These are phyloP conservation scores for Dendrobium huoshanense DNA, from an alignment of 106 monocot genomes.

Conservation along the genomic window DNA sequence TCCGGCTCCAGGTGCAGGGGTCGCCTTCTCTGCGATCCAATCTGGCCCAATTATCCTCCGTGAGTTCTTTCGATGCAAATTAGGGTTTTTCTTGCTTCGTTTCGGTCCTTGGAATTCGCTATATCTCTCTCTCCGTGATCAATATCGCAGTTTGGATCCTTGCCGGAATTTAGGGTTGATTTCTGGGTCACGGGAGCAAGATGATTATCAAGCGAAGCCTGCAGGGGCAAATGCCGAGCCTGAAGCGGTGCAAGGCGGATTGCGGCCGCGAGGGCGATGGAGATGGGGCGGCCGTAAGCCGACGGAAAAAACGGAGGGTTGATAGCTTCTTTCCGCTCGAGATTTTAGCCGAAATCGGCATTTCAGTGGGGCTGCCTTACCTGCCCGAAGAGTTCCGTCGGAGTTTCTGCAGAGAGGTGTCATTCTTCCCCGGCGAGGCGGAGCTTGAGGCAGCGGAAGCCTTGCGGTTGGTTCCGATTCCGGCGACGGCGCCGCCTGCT, in stretches of 20 bases:
- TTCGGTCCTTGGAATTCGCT: background rate
- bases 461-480: constrained; percentile 10
- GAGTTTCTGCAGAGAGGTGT: constrained; percentile 7
- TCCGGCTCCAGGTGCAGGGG: background rate
- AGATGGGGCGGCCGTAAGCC: background rate
- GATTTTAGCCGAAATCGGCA: constrained; percentile 21
- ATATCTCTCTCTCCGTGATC: constrained; percentile 3
- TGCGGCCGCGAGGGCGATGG: constrained; percentile 5
- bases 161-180: constrained; percentile 6
- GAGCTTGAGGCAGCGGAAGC: constrained; percentile 13
- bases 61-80: background rate
- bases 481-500: background rate
- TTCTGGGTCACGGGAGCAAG: background rate
- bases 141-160: background rate
- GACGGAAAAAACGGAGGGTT: constrained; percentile 26
- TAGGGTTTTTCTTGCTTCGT: background rate
- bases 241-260: constrained; percentile 36
- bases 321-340: constrained; percentile 22
- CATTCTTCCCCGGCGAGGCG: constrained; percentile 16
- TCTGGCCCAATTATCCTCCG: background rate
- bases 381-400: constrained; percentile 11
- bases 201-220: constrained; percentile 52
- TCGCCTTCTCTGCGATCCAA: background rate
- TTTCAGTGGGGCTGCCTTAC: constrained; percentile 10
- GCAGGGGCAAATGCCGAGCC: constrained; percentile 36